Base-by-base conservation (phyloP, 2,329 filamentous ascomycete genomes). In the Cercospora canescens region DNA sequence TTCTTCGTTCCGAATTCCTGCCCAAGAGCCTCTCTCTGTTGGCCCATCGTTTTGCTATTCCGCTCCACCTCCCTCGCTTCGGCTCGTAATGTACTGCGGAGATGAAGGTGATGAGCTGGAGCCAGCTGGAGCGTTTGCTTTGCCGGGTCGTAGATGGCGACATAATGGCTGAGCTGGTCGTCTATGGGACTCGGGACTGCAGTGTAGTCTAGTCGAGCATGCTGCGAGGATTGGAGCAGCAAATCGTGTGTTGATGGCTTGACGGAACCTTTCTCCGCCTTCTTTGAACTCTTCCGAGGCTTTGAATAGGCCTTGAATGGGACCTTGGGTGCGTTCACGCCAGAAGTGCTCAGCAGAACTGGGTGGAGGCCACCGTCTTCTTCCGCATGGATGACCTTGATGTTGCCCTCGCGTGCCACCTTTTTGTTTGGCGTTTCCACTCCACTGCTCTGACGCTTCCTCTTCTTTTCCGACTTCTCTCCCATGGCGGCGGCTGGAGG, bases 1-100 rank as follows among this genome's bases (percentile, higher is more conserved):
- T 94, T 94, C 82, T 92, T 93, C 28, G 91, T 94, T 77, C 92
- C 92, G 74, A 96, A 96, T 34, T 90, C 88, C 72, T 91, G 85
- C 45, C 91, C 91, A 12, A 96, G 87, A 2, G 89, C 87, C 72
- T 88, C 89, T 71, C 87, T 87, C 75, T 86, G 86, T 30, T 89
- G 86, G 72, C 85, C 81, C 73, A 85, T 85, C n/a, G 72, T 75
- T 26, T 70, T 69, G 18, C 78, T 64, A 63, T 72, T 65, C 71
- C 75, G 64, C 37, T 72, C 73, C 56, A 81, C 74, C 64, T 82
- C 80, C 48, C 80, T 76, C 4, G 74, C 74, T 68, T 83, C 81
- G 45, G 81, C 79, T 48, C 82, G 79, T 37, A 83, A 70, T 4
- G 78, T 82, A 63, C 82, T 84, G 56, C 86, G 81, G n/a, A 89